These are phyloP conservation scores for Cochlearia excelsa DNA, from an alignment of 345 rosid genomes.

Conservation along the genomic window DNA sequence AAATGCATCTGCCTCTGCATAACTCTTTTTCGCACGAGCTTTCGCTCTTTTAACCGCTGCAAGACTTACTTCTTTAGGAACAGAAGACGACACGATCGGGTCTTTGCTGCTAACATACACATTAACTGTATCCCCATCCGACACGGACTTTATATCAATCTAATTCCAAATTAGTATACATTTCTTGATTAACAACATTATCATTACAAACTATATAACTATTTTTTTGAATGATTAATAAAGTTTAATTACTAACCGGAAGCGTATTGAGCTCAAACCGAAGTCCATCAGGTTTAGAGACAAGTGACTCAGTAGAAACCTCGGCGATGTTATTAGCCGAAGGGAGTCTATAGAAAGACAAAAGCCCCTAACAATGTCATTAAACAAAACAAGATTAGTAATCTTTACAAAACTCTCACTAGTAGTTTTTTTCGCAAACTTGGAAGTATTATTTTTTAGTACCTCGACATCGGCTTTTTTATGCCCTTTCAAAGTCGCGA, in stretches of 20 bases:
- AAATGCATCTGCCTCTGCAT: constrained; percentile 58
- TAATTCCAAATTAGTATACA: constrained; percentile 39
- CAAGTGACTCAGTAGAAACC: constrained; percentile 41
- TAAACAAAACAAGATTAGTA: constrained; percentile 6
- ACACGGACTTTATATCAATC: constrained; percentile 71
- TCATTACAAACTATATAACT: background rate
- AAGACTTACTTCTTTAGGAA: constrained; percentile 56
- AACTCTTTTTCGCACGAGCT: constrained; percentile 62
- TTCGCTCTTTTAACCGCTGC: constrained; percentile 55
- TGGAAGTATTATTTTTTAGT: too few relatives aligned
- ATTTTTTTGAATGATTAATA: background rate
- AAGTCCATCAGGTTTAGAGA: constrained; percentile 50
- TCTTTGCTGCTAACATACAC: constrained; percentile 63
- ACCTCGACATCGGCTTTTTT: constrained; percentile 89
- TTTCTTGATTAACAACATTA: constrained; percentile 17
- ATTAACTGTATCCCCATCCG: constrained; percentile 79
- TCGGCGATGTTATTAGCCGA: constrained; percentile 42
- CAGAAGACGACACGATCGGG: constrained; percentile 54
- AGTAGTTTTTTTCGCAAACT: background rate
- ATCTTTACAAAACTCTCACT: background rate
- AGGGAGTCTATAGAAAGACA: constrained; percentile 80
- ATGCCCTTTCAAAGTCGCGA: constrained; percentile 56
- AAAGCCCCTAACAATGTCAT: constrained; percentile 51
- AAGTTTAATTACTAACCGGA: constrained; percentile 47
- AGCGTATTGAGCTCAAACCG: constrained; percentile 58